Percentiles rank a stretch among this genome's conserved stretches.
Conservation (phyloP, 768 basidiomycete species). For the Leccinum truebloodii region DNA sequence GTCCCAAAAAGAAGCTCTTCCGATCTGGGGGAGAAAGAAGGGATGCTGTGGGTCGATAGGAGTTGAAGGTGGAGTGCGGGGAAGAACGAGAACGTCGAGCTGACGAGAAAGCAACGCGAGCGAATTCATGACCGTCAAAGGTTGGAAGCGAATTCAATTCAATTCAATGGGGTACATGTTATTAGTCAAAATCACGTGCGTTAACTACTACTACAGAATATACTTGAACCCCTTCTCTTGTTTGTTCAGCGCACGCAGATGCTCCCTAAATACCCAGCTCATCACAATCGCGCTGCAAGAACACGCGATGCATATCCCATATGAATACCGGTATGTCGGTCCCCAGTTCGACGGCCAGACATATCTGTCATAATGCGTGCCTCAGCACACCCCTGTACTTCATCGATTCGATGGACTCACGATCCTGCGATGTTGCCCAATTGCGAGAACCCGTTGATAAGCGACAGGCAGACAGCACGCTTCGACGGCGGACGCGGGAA, state of each 20-base stretch:
- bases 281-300: slow-evolving; percentile 52
- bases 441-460: slow-evolving; percentile 81
- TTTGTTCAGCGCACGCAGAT: slow-evolving; percentile 44
- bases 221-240: slow-evolving; percentile 47
- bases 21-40: slow-evolving; percentile 33
- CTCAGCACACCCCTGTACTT: not conserved
- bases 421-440: slow-evolving; percentile 84
- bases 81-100: slow-evolving; percentile 71
- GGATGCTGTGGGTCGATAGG: slow-evolving; percentile 42
- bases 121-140: slow-evolving; percentile 64
- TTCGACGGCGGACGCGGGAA: slow-evolving; percentile 82
- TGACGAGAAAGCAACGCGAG: slow-evolving; percentile 79
- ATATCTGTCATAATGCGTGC: slow-evolving; percentile 41
- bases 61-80: slow-evolving; percentile 60
- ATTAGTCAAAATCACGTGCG: slow-evolving; percentile 10
- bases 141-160: not conserved
- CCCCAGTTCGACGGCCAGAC: slow-evolving; percentile 72
- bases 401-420: slow-evolving; percentile 43
- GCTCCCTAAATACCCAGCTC: slow-evolving; percentile 46
- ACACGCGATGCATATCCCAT: slow-evolving; percentile 68
- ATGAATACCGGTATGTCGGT: slow-evolving; percentile 69
- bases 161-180: not conserved
- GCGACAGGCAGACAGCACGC: slow-evolving; percentile 78
- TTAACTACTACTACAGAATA: slow-evolving; percentile 35
- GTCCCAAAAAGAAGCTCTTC: too few relatives aligned